phyloP scores from a whole-genome alignment of 2,329 filamentous ascomycete genomes.

The Fusarium keratoplasticum region DNA sequence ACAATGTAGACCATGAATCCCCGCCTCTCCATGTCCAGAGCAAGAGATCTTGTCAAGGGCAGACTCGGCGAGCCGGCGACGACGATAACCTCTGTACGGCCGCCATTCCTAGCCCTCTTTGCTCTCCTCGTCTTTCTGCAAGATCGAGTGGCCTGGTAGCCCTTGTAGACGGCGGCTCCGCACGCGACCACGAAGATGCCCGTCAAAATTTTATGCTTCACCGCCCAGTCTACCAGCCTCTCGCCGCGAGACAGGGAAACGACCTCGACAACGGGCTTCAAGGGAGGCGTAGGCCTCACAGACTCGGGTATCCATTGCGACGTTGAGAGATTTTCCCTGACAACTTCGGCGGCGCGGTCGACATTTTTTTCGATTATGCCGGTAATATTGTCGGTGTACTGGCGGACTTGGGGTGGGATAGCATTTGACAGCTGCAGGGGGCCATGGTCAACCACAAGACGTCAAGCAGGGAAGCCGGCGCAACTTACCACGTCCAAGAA shows the following conservation, averaged over 20 bases:
- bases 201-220: constrained; percentile 77
- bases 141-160: constrained; percentile 64
- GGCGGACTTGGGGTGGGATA: constrained; percentile 72
- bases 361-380: constrained; percentile 85
- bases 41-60: constrained; percentile 84
- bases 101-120: constrained; percentile 82
- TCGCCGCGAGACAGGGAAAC: constrained; percentile 57
- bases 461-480: neutral
- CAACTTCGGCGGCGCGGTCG: constrained; percentile 76
- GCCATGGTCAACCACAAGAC: constrained; percentile 14
- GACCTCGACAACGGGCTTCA: constrained; percentile 47
- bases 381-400: constrained; percentile 78
- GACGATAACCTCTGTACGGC: constrained; percentile 86
- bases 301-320: constrained; percentile 79
- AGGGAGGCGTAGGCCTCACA: constrained; percentile 69
- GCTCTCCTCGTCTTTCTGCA: constrained; percentile 79
- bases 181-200: constrained; percentile 77
- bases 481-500: constrained; percentile 79
- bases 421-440: constrained; percentile 60
- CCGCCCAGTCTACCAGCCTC: constrained; percentile 76
- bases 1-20: constrained; percentile 96
- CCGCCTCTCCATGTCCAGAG: constrained; percentile 87
- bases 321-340: constrained; percentile 76
- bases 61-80: constrained; percentile 89
- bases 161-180: constrained; percentile 70